Conservation (phyloP, 306 rosid species). For the Castanea sativa region DNA sequence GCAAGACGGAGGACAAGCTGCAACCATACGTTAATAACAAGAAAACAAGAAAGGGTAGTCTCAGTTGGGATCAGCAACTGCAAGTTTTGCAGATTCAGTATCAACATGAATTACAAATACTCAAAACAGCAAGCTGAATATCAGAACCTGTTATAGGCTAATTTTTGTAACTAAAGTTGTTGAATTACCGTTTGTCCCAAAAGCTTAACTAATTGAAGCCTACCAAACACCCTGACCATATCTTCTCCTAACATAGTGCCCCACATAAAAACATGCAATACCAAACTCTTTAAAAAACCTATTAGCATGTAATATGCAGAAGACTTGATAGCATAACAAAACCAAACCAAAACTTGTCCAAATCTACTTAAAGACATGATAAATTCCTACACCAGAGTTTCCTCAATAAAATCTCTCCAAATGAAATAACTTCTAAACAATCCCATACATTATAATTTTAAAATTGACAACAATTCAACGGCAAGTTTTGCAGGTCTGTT, state of each 20-base stretch:
- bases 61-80: neutral
- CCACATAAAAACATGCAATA: neutral
- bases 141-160: neutral
- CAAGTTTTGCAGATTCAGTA: neutral
- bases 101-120: neutral
- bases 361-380: neutral
- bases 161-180: neutral
- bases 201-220: neutral
- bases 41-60: neutral
- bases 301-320: neutral
- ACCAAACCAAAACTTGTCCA: neutral
- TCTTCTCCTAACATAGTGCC: neutral
- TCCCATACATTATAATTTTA: neutral
- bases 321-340: neutral
- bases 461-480: neutral
- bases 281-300: neutral
- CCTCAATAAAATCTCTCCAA: neutral
- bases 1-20: neutral
- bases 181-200: too few species aligned
- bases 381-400: neutral
- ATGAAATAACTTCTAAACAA: neutral
- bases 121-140: neutral
- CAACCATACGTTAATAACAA: neutral
- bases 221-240: neutral
- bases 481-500: neutral